phyloP scores from a whole-genome alignment of 139 green algal species.

The Pleodorina starrii region DNA sequence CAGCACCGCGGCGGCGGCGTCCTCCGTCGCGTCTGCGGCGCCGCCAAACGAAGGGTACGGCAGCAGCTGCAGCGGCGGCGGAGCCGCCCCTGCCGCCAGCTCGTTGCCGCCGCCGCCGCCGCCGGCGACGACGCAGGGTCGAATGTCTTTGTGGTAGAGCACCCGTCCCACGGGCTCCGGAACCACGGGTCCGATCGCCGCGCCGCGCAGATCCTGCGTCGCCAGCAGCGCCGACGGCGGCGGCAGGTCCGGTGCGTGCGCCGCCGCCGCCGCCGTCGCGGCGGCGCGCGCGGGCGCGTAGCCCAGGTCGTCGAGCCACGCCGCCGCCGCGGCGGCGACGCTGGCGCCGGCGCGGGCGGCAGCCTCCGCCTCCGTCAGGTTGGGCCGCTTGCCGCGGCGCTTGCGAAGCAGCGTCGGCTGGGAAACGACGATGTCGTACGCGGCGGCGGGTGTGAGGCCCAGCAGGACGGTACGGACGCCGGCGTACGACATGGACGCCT shows the following conservation, averaged over 20 bases:
- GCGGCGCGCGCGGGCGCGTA: background rate
- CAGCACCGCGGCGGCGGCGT: no score
- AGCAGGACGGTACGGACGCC: background rate
- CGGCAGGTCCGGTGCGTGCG: background rate
- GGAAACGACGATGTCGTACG: background rate
- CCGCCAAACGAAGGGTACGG: no score
- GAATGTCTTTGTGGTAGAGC: background rate
- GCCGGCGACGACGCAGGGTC: background rate
- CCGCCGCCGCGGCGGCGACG: background rate
- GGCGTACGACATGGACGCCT: background rate
- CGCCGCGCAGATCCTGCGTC: background rate
- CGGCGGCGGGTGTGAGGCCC: slow-evolving; percentile 3
- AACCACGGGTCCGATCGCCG: background rate
- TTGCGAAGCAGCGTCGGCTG: background rate
- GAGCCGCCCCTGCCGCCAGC: background rate
- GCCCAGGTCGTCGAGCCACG: background rate
- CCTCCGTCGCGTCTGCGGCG: no score
- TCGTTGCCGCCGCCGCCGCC: background rate
- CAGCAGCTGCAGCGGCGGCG: background rate
- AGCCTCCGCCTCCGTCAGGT: background rate
- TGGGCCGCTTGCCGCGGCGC: background rate
- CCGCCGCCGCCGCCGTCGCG: background rate
- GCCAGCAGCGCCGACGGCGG: background rate
- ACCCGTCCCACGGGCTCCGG: background rate
- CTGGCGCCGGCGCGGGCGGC: background rate